These are phyloP conservation scores for Vaccinium darrowii DNA, from an alignment of 148 eudicot species.

Conservation along the genomic window DNA sequence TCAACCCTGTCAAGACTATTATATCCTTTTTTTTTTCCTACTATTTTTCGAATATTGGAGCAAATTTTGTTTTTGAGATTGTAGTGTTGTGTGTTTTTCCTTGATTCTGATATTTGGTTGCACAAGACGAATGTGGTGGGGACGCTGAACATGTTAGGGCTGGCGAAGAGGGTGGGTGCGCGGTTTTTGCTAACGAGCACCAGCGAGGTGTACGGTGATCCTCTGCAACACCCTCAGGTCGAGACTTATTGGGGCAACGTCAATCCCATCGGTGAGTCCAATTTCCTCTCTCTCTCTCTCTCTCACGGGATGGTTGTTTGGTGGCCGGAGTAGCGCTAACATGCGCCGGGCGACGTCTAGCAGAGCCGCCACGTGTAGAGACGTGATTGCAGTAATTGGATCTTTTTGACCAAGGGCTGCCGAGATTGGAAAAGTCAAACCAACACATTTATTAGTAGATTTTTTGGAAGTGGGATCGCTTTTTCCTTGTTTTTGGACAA, in stretches of 20 bases:
- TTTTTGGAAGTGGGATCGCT: background rate
- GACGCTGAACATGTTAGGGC: constrained; percentile 90
- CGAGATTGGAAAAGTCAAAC: background rate
- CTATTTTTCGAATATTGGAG: background rate
- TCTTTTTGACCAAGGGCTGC: background rate
- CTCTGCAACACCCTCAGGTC: constrained; percentile 90
- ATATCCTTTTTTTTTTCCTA: constrained; percentile 59
- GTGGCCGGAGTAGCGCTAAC: constrained; percentile 7
- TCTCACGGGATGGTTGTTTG: background rate
- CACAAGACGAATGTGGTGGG: constrained; percentile 99
- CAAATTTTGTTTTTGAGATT: background rate
- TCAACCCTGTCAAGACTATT: constrained; percentile 94
- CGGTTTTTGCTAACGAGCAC: constrained; percentile 93
- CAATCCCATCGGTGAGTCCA: constrained; percentile 76
- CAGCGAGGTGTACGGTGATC: constrained; percentile 99
- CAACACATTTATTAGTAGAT: background rate
- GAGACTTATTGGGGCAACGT: constrained; percentile 99
- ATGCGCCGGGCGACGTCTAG: background rate
- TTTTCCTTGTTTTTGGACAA: background rate
- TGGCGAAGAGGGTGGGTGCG: constrained; percentile 96
- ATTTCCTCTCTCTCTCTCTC: constrained; percentile 8
- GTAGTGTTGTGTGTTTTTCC: background rate
- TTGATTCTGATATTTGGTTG: constrained; percentile 12
- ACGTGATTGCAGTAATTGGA: background rate
- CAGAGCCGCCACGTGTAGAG: background rate